A percentile compares a stretch with the other conserved stretches of the same genome.
Evolutionary conservation across 2,329 filamentous ascomycete species (phyloP).

Genomic region (Sarocladium brachiariae): DNA sequence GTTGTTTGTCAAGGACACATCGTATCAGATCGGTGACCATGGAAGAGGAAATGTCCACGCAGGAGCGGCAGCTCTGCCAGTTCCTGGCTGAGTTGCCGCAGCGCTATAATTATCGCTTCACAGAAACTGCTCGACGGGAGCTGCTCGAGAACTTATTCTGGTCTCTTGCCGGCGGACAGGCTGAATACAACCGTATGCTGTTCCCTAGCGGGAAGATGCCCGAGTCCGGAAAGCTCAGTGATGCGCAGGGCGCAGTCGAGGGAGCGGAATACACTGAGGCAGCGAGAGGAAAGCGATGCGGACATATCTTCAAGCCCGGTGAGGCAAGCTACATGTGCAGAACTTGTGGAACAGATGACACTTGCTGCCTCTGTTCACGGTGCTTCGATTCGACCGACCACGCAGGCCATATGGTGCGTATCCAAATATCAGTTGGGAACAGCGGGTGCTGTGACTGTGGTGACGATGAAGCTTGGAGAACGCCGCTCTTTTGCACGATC

Average conservation of each 20-base stretch:
- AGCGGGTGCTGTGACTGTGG: constrained; percentile 97
- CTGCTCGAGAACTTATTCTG: constrained; percentile 78
- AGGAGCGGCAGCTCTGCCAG: constrained; percentile 78
- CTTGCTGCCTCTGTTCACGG: constrained; percentile 86
- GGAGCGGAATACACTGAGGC: constrained; percentile 92
- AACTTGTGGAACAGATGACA: constrained; percentile 90
- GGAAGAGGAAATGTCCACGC: constrained; percentile 51
- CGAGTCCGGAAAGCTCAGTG: constrained; percentile 67
- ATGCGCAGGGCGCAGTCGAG: constrained; percentile 86
- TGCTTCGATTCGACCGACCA: constrained; percentile 97
- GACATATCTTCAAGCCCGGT: constrained; percentile 92
- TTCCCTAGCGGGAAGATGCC: constrained; percentile 70
- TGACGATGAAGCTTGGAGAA: constrained; percentile 88
- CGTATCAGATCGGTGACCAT: constrained; percentile 26
- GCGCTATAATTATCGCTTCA: constrained; percentile 69
- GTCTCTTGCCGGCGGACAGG: constrained; percentile 70
- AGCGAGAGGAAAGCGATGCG: constrained; percentile 87
- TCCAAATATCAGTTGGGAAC: constrained; percentile 82
- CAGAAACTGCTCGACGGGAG: constrained; percentile 59
- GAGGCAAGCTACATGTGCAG: constrained; percentile 93
- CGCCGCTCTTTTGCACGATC: constrained; percentile 85
- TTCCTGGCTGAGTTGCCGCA: constrained; percentile 72
- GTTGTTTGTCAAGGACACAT: neutral
- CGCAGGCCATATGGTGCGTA: constrained; percentile 83
- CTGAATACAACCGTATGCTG: constrained; percentile 68